Evolutionary conservation across 2,329 filamentous ascomycete genomes (phyloP).

Genomic region (Aspergillus bombycis): DNA sequence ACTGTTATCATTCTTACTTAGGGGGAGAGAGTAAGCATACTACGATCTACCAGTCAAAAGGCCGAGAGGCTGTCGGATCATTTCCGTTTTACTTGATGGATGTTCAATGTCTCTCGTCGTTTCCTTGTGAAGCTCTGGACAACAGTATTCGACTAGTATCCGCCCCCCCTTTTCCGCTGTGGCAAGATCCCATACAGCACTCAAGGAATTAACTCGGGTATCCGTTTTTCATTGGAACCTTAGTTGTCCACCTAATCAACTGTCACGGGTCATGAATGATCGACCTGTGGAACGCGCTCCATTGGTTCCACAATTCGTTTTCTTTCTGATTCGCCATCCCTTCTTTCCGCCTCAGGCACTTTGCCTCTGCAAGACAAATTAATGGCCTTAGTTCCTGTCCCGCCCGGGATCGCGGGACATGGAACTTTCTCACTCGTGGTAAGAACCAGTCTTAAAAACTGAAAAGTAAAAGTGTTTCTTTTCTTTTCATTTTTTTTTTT

Average conservation of each 20-base stretch:
- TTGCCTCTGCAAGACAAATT: slow-evolving; percentile 9
- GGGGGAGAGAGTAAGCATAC: background rate
- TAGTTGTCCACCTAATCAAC: background rate
- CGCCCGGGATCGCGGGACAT: slow-evolving; percentile 1
- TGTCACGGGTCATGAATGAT: slow-evolving; percentile 14
- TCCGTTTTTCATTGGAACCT: background rate
- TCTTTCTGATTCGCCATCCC: slow-evolving; percentile 14
- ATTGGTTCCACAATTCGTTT: background rate
- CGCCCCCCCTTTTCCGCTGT: background rate
- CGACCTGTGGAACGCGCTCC: slow-evolving; percentile 18
- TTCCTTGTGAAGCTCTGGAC: background rate
- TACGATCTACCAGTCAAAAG: background rate
- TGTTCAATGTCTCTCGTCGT: background rate
- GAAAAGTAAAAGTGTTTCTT: background rate
- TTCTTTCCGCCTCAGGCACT: slow-evolving; percentile 4
- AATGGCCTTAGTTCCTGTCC: background rate
- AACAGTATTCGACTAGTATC: background rate
- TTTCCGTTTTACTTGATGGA: background rate
- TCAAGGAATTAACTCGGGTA: background rate
- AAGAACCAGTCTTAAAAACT: background rate
- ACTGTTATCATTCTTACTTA: background rate
- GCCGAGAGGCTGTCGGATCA: background rate
- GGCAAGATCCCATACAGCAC: slow-evolving; percentile 10
- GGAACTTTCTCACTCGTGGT: background rate
- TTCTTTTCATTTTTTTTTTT: background rate